Evolutionary conservation across 768 basidiomycete genomes (phyloP).

Genomic region (Boletus coccyginus): DNA sequence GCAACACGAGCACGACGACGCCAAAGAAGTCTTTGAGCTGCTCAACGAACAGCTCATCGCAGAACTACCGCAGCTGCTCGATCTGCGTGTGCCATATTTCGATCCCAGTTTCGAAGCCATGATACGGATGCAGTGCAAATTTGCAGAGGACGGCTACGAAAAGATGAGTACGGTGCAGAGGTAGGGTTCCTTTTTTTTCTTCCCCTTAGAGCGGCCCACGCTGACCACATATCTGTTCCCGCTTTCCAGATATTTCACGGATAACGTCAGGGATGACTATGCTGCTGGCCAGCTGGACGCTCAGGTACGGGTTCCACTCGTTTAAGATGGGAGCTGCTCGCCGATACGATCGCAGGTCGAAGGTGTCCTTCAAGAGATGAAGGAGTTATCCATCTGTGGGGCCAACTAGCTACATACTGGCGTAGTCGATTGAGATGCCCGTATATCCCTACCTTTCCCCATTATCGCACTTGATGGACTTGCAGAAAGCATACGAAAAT

Average conservation of each 20-base stretch:
- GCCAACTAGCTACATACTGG: slow-evolving; percentile 32
- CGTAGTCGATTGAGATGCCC: not conserved
- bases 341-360: slow-evolving; percentile 62
- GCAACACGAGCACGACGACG: slow-evolving; percentile 94
- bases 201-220: not conserved
- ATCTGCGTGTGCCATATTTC: slow-evolving; percentile 95
- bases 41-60: slow-evolving; percentile 89
- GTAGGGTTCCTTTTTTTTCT: slow-evolving; percentile 32
- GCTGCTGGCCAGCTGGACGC: slow-evolving; percentile 95
- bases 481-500: slow-evolving; percentile 1
- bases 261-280: slow-evolving; percentile 92
- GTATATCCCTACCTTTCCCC: slow-evolving; percentile 7
- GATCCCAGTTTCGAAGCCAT: slow-evolving; percentile 99
- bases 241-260: slow-evolving; percentile 72
- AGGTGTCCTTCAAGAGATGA: slow-evolving; percentile 95
- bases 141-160: slow-evolving; percentile 98
- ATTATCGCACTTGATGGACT: not conserved
- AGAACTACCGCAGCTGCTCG: slow-evolving; percentile 89
- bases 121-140: slow-evolving; percentile 97
- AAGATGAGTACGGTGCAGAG: slow-evolving; percentile 93
- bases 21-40: slow-evolving; percentile 90
- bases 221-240: not conserved
- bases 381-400: slow-evolving; percentile 91
- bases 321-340: not conserved
- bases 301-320: slow-evolving; percentile 51